A percentile compares a stretch with the other conserved stretches of the same genome.
phyloP scores from a whole-genome alignment of 345 rosid species.

The Cardiospermum halicacabum region DNA sequence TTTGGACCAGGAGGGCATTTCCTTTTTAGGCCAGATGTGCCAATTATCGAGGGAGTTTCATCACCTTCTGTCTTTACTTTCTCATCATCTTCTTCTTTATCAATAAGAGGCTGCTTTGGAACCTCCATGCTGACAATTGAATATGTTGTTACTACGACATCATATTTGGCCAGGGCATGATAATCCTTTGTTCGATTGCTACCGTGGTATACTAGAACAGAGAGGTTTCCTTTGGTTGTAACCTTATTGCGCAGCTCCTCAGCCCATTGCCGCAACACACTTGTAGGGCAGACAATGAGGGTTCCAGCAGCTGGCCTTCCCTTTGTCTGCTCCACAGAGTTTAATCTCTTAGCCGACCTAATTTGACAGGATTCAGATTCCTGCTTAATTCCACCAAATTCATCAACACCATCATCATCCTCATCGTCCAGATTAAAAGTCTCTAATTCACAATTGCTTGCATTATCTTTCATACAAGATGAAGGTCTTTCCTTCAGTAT shows the following conservation, averaged over 20 bases:
- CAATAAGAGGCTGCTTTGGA: constrained; percentile 75
- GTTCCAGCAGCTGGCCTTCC: constrained; percentile 97
- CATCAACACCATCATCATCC: constrained; percentile 41
- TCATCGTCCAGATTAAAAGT: constrained; percentile 68
- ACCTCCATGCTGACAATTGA: constrained; percentile 98
- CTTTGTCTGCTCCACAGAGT: constrained; percentile 30
- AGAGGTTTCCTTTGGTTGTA: constrained; percentile 51
- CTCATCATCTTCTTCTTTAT: constrained; percentile 60
- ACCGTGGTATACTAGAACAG: constrained; percentile 90
- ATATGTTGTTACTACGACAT: constrained; percentile 93
- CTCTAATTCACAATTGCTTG: constrained; percentile 42
- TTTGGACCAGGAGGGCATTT: constrained; percentile 55
- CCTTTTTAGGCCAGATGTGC: constrained; percentile 49
- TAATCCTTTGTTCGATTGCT: constrained; percentile 87
- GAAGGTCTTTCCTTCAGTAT: constrained; percentile 79
- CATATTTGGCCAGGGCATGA: constrained; percentile 70
- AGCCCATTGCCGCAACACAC: constrained; percentile 94
- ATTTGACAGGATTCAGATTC: constrained; percentile 25
- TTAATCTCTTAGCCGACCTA: constrained; percentile 13
- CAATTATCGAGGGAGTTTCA: constrained; percentile 27
- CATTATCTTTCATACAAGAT: constrained; percentile 30
- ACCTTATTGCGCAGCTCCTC: constrained; percentile 85
- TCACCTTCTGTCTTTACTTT: constrained; percentile 39
- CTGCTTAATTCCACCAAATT: constrained; percentile 25
- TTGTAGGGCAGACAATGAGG: constrained; percentile 94